Evolutionary conservation across 768 basidiomycete genomes (phyloP), one percentile per base, ranked within the genome.

Genomic region (Podaxis sp.): DNA sequence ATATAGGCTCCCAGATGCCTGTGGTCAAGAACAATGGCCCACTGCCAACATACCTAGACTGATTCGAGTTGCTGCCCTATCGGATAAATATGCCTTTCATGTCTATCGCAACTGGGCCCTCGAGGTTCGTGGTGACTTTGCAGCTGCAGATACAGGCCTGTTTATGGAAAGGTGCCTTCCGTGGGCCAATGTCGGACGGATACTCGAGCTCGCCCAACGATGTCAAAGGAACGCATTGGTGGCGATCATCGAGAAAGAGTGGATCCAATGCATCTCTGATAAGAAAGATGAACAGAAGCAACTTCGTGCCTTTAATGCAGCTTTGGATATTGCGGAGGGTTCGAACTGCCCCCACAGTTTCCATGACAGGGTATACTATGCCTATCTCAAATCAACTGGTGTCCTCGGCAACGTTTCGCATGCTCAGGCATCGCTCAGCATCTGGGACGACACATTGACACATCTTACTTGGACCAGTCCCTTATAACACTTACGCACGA

Each of bases 301-400:
- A n/a, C 17, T 29, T 8, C 2, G 1, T n/a, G 40, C 17, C n/a
- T 43, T 60, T 8, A 12, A 9, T 13, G 12, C 15, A 24, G 51
- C 59, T 27, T 52, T 61, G 5, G 38, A 54, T 54, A n/a, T 22
- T 19, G 59, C 52, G 7, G 59, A 61, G 27, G 4, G n/a, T 1
- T 54, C 9, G 6, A 13, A 43, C 2, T 6, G 11, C 19, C n/a
- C 55, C 4, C 59, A 51, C 2, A 11, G 33, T n/a, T 61, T 61
- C 59, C 52, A 61, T 4, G 52, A 40, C 4, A 53, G 37, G 38
- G 17, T 33, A 7, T 61, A 54, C 52, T 54, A 61, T 13, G 22
- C 40, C 1, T 54, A 61, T 22, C 59, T 55, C 15, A 8, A 19
- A 43, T 4, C 38, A 17, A 29, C 13, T 33, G 27, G 40, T 2